Base-by-base conservation (phyloP, 805 yeast species). In the Candida peoriensis region DNA sequence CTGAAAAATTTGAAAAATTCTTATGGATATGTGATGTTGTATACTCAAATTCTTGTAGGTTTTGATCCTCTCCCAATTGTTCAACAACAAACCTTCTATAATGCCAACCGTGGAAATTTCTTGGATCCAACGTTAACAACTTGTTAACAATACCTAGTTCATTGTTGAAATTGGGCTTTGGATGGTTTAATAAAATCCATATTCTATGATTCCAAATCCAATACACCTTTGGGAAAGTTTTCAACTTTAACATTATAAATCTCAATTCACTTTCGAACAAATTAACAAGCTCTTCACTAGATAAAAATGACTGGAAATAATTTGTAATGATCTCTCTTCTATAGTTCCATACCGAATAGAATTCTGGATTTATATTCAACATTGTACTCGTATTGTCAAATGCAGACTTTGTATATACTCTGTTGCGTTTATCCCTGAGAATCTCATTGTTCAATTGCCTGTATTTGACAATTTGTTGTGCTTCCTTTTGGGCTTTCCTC, bases 21-120 rank as follows among this genome's bases (percentile, higher is more conserved):
- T 69, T 72, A 48, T 82, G 83, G 48, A 93, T 87, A 63, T 80
- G 82, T 33, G 63, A 59, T 0, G 90, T 81, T 1, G 97, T 87
- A 58, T 76, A 90, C 18, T 71, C 70, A 47, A 87, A 78, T 57
- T 90, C 97, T 5, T 60, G 43, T 24, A 50, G 35, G n/a, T 62
- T 59, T 44, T 57, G 52, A 33, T 54, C 63, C 14, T 44, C 32
- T 1, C 52, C 55, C 25, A 63, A 46, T 18, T 51, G 59, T 4
- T 53, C 50, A 5, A 85, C 74, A 6, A 93, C 76, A 36, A 74
- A 73, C 38, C 97, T 68, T 50, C 98, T 67, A 56, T 93, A 93
- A 32, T 84, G 87, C 98, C 98, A 90, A 2, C 95, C 97, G 56
- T 89, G 97, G 58, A 71, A 93, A 55, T 93, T 93, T 47, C 98